Base-by-base conservation (phyloP, 352 stramenopile species). In the Globisporangium cystogenes region DNA sequence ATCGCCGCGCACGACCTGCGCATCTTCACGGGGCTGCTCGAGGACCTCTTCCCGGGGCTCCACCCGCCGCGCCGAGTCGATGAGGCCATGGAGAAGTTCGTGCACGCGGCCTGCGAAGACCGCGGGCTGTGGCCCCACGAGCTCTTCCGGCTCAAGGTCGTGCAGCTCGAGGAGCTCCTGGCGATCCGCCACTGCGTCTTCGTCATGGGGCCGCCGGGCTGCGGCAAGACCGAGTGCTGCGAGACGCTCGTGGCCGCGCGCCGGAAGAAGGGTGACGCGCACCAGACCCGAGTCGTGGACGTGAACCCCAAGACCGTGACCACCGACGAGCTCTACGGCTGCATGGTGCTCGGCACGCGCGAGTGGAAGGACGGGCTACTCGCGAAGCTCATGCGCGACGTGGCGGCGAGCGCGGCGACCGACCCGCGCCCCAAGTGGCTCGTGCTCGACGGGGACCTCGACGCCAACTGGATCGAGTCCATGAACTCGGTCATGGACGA, bases 291-390 rank as follows among this genome's bases (percentile, higher is more conserved):
- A 53, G 80, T 90, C 1, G 72, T 90, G 23, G 93, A 97, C 60
- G 58, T 98, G 16, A 98, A 98, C 57, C 95, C 95, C 11, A 98
- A 98, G 65, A 88, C 96, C 0, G 90, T 98, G 16, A 96, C 91
- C n/a, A 97, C 90, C 1, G 88, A 98, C 59, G 93, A 98, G 62
- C 63, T 98, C n/a, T 98, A 98, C 54, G 95, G 95, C 1, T 98
- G 90, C 65, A 98, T 98, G 74, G 79, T 88, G 14, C 87, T 98
- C 12, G 87, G 85, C 11, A 98, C 93, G 21, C 72, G 90, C 20
- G 95, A 98, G 49, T 98, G 95, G 95, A 97, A 96, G 59, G 95
- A 98, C 68, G 95, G 95, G 5, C 51, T 98, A 7, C 62, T 98
- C 10, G 96, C 87, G 1, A 97, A 97, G 64, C 63, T 98, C 27